Evolutionary conservation across 2,329 filamentous ascomycete genomes (phyloP).

Genomic region (Fusarium falciforme): DNA sequence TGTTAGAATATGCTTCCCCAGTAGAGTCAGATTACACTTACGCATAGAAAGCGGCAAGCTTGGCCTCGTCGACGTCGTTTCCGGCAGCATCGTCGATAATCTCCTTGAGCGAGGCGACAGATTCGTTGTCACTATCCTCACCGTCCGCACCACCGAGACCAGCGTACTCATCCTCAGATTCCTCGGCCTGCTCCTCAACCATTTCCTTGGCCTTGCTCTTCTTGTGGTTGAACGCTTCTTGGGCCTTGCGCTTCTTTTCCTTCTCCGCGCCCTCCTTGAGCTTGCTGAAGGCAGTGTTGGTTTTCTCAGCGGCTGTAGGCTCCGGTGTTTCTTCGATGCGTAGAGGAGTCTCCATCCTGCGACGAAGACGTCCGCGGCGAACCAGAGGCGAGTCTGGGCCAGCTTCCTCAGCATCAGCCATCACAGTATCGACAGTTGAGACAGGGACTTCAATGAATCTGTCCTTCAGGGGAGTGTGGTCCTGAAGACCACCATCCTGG

Average conservation of each 20-base stretch:
- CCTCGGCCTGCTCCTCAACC: constrained; percentile 93
- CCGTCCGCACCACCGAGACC: constrained; percentile 91
- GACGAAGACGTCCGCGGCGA: constrained; percentile 66
- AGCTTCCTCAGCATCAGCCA: constrained; percentile 55
- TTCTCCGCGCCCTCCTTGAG: constrained; percentile 74
- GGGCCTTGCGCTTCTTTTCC: constrained; percentile 63
- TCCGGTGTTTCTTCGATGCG: constrained; percentile 36
- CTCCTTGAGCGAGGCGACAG: constrained; percentile 77
- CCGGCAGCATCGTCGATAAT: constrained; percentile 91
- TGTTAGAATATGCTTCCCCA: constrained; percentile 20
- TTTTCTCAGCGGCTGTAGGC: constrained; percentile 26
- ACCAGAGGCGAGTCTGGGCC: constrained; percentile 74
- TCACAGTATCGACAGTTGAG: constrained; percentile 78
- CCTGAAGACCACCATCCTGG: constrained; percentile 82
- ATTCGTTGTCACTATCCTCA: constrained; percentile 82
- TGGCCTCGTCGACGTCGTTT: constrained; percentile 81
- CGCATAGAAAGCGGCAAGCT: constrained; percentile 89
- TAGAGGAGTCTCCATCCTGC: constrained; percentile 50
- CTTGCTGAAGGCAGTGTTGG: constrained; percentile 70
- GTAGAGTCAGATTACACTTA: constrained; percentile 64
- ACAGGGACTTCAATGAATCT: constrained; percentile 73
- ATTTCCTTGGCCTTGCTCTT: constrained; percentile 88
- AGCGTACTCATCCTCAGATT: constrained; percentile 98
- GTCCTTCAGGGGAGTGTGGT: constrained; percentile 76
- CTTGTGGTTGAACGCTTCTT: constrained; percentile 80